Evolutionary conservation across 176 grass and related monocot genomes (phyloP).

Genomic region (Aegilops umbellulata): DNA sequence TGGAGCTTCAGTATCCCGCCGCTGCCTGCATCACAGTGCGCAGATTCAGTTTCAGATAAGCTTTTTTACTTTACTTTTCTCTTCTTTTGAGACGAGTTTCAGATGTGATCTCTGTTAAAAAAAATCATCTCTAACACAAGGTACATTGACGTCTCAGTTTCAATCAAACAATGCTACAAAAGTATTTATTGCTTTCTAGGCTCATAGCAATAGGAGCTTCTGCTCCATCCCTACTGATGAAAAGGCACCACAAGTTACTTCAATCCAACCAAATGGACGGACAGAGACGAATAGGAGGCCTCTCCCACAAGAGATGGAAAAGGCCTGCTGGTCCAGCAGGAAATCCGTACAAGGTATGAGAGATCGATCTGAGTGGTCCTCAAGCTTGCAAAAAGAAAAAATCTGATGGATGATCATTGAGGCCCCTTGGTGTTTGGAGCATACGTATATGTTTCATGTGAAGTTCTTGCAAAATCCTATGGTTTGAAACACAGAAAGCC

Average conservation of each 20-base stretch:
- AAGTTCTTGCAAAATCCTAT: background rate
- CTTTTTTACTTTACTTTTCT: background rate
- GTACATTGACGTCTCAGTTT: background rate
- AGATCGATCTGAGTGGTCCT: background rate
- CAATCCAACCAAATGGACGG: background rate
- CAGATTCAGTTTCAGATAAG: background rate
- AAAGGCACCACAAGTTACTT: background rate
- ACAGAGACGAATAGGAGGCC: background rate
- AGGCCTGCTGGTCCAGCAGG: background rate
- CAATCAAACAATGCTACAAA: background rate
- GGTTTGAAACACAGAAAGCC: background rate
- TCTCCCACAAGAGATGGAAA: constrained; percentile 9
- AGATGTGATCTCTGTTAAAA: background rate
- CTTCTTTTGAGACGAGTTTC: background rate
- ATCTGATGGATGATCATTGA: background rate
- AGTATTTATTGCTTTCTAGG: background rate
- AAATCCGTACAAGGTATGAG: background rate
- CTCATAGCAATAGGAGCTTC: background rate
- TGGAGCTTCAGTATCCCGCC: constrained; percentile 71
- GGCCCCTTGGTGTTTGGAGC: background rate
- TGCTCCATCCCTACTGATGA: background rate
- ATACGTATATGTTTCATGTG: background rate
- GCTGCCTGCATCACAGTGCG: constrained; percentile 37
- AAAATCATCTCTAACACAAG: background rate
- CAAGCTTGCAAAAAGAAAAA: background rate